These are phyloP conservation scores for Pisolithus orientalis DNA, from an alignment of 768 basidiomycete species.

Conservation along the genomic window DNA sequence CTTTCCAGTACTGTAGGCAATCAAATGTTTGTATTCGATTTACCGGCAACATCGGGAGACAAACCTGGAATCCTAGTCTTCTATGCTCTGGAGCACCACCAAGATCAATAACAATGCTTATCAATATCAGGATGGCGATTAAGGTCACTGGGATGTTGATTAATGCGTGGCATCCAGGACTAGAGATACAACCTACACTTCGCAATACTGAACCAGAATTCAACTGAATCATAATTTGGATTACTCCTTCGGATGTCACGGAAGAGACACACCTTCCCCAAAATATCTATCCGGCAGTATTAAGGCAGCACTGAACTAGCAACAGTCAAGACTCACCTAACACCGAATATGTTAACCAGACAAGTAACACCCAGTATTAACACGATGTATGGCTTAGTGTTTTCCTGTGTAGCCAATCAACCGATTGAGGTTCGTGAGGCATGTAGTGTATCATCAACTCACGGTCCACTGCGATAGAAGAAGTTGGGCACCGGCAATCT, in stretches of 20 bases:
- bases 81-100: slow-evolving; percentile 51
- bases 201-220: slow-evolving; percentile 61
- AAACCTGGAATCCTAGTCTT: slow-evolving; percentile 62
- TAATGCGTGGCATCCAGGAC: neutral
- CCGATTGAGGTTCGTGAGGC: neutral
- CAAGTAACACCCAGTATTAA: slow-evolving; percentile 50
- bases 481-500: slow-evolving; percentile 66
- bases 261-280: slow-evolving; percentile 46
- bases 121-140: slow-evolving; percentile 54
- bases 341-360: slow-evolving; percentile 64
- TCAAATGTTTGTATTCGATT: too few relatives aligned
- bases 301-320: neutral
- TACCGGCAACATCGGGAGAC: neutral
- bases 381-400: slow-evolving; percentile 50
- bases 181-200: slow-evolving; percentile 37
- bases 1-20: slow-evolving; percentile 33
- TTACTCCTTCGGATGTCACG: neutral
- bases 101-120: slow-evolving; percentile 66
- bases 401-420: slow-evolving; percentile 1
- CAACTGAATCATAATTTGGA: slow-evolving; percentile 31
- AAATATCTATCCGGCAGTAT: slow-evolving; percentile 39
- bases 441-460: slow-evolving; percentile 8
- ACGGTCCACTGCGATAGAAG: slow-evolving; percentile 73
- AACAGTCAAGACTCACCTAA: slow-evolving; percentile 33
- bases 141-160: slow-evolving; percentile 36